A percentile compares a stretch with the other conserved stretches of the same genome.
These are phyloP conservation scores for Naganishia sp. DNA, from an alignment of 1,284 basidiomycete species.

Conservation along the genomic window DNA sequence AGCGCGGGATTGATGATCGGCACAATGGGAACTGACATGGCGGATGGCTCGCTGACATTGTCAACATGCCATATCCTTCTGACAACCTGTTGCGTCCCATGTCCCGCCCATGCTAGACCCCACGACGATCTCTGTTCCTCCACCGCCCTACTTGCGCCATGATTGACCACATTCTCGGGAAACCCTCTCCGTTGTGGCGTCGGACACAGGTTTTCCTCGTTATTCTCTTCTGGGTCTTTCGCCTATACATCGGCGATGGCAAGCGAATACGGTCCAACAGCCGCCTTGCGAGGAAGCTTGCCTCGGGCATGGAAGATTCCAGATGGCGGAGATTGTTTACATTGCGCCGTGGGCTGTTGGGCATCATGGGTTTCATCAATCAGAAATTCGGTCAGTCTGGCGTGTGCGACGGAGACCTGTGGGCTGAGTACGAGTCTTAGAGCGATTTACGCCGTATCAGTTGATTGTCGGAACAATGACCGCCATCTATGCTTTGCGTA, in stretches of 20 bases:
- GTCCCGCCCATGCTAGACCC: too few relatives aligned
- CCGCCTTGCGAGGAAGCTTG: slow-evolving; percentile 14
- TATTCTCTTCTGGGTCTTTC: slow-evolving; percentile 84
- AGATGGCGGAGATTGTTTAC: slow-evolving; percentile 42
- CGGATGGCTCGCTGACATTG: too few relatives aligned
- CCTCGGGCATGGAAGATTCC: slow-evolving; percentile 22
- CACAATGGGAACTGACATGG: too few relatives aligned
- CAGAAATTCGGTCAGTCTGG: slow-evolving; percentile 46
- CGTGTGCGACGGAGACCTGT: not conserved
- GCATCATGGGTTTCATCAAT: slow-evolving; percentile 48
- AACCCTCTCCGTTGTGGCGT: slow-evolving; percentile 73
- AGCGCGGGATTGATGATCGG: too few relatives aligned
- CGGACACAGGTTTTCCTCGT: slow-evolving; percentile 78
- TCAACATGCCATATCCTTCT: too few relatives aligned
- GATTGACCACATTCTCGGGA: slow-evolving; percentile 80
- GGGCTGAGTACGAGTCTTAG: slow-evolving; percentile 53
- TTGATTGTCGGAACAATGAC: slow-evolving; percentile 83
- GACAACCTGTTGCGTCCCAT: too few relatives aligned
- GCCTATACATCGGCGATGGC: slow-evolving; percentile 69
- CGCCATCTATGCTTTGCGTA: slow-evolving; percentile 76
- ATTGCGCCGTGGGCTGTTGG: slow-evolving; percentile 37
- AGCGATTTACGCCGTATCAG: slow-evolving; percentile 91
- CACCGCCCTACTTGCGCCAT: slow-evolving; percentile 53
- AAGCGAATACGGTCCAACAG: slow-evolving; percentile 12
- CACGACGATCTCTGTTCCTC: too few relatives aligned